Evolutionary conservation across 2,329 filamentous ascomycete species (phyloP), one percentile per base, ranked within the genome.

Genomic region (Pestalotiopsis sp.): DNA sequence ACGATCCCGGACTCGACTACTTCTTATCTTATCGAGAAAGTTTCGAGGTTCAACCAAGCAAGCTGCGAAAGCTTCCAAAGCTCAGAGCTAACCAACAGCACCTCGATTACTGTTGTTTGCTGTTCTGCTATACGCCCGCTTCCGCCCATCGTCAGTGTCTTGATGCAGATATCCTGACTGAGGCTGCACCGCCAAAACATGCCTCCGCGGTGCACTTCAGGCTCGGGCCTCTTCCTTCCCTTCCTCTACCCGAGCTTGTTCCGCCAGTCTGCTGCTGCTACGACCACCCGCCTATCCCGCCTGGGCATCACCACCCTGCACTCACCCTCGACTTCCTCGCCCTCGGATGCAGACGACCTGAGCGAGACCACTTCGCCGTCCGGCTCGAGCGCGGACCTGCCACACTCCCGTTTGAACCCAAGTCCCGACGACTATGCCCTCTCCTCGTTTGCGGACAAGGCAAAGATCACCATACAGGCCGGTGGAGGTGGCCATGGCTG

Each of bases 401-500:
- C 83, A 36, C 76, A 79, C 57, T 86, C 89, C 4, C 91, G 91
- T 71, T 87, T 98, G 23, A 93, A 97, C 78, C 95, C 95, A 2
- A 78, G 88, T 0, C 94, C 95, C 0, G 91, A 94, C 76, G 94
- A 97, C 80, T 98, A 97, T 81, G 88, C 92, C 17, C 85, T 91
- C 39, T 90, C 94, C 4, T 92, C 91, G 59, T 99, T 99, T 77
- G 91, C 93, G 68, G 96, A 99, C 81, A 92, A 93, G 78, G 95
- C 95, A 67, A 89, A 89, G 7, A 81, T 98, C 36, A 92, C 89
- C 0, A 81, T 98, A 3, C 87, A 92, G 74, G 92, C 95, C 20
- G 96, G 96, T 9, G 82, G 85, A 2, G 96, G 96, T 31, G 96
- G 96, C 9, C 91, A 96, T 77, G 96, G 96, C 71, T 99, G 96